Evolutionary conservation across 768 basidiomycete genomes (phyloP).

Genomic region (Lactarius vividus): DNA sequence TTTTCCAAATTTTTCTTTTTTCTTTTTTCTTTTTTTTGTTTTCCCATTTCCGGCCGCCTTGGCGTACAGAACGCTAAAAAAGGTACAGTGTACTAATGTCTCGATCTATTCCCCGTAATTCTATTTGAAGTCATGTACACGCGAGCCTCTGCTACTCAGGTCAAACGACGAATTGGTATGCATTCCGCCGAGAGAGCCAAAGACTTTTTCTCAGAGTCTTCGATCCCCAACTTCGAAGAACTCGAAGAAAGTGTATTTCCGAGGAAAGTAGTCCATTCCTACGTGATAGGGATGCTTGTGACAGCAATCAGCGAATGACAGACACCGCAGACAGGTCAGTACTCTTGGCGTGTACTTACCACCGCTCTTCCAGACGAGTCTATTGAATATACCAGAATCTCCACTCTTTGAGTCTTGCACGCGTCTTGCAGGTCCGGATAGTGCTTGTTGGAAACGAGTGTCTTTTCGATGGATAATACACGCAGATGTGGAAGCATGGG

Average conservation of each 20-base stretch:
- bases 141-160: not conserved
- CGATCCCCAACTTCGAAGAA: slow-evolving; percentile 7
- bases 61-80: too few relatives aligned
- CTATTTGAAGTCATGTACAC: too few relatives aligned
- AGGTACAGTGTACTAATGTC: too few relatives aligned
- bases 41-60: too few relatives aligned
- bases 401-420: slow-evolving; percentile 3
- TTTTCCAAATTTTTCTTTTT: too few relatives aligned
- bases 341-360: slow-evolving; percentile 1
- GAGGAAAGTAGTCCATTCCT: slow-evolving; percentile 21
- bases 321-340: not conserved
- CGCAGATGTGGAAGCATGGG: slow-evolving; percentile 8
- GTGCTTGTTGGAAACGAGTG: not conserved
- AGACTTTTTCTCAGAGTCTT: not conserved
- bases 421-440: slow-evolving; percentile 9
- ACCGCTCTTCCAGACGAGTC: not conserved
- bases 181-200: not conserved
- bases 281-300: slow-evolving; percentile 14
- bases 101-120: too few relatives aligned
- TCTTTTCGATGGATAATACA: slow-evolving; percentile 9
- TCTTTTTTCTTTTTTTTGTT: too few relatives aligned
- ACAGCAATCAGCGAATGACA: not conserved
- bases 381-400: slow-evolving; percentile 7
- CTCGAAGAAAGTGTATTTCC: slow-evolving; percentile 16
- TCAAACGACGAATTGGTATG: not conserved